Base-by-base conservation (phyloP, 2,329 filamentous ascomycete species). In the Fonsecaea nubica region DNA sequence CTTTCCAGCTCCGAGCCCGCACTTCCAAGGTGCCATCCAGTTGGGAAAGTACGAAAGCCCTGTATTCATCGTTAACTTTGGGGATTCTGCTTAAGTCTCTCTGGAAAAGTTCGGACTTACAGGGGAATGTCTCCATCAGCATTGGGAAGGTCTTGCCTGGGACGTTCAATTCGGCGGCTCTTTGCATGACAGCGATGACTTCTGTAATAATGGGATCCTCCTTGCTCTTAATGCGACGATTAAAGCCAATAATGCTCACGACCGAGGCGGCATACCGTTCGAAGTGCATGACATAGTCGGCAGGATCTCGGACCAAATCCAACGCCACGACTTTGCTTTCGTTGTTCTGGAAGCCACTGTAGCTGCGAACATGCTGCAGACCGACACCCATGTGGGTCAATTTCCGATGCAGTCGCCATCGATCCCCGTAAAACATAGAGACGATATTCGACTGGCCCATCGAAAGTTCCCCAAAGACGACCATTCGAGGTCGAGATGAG, bases 141-240 rank as follows among this genome's bases (percentile, higher is more conserved):
- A 83, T 86, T 30, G 83, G 85, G 70, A 85, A 86, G 0, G 76
- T 82, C 75, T 86, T 87, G 21, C 83, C 82, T 0, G 83, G 83
- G 42, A 84, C 83, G 69, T 84, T 84, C 25, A 87, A 76, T 63
- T 86, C 84, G 1, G 85, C 85, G 0, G 85, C 85, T 18, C 83
- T 77, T 69, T 87, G 85, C 85, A 87, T 87, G 50, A 85, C 77
- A 2, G 84, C 84, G 70, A 87, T 87, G 12, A 87, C 86, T 72
- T 87, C 85, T 2, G 85, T 87, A 72, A 87, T 86, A 72, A 87
- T 86, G 4, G 85, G 85, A 69, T 88, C 85, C 15, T 82, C 77
- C 61, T 78, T 80, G 56, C 77, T 81, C 7, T 79, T 71, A 13
- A 81, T 73, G 0, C 69, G 67, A 54, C 77, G 76, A 2, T 78